Base-by-base conservation (phyloP, 495 filamentous ascomycete species). In the Zalerion maritima region DNA sequence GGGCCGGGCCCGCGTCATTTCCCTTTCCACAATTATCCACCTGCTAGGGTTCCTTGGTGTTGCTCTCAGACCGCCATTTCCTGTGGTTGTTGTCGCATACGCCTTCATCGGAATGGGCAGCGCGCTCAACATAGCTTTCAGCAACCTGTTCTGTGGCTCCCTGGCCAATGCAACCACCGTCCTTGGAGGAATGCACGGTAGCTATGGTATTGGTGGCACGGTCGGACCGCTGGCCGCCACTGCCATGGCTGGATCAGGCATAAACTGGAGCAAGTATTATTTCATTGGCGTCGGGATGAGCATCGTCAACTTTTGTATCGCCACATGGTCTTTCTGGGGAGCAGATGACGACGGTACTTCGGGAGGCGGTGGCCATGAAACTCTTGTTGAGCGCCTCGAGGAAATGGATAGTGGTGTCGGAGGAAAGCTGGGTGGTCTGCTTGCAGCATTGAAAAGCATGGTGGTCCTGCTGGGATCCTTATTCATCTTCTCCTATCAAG, bases 401-500 rank as follows among this genome's bases (percentile, higher is more conserved):
- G 2, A 2, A 21, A 29, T 22, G 18, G 14, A 6, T 13, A 28
- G 0, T 24, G 23, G 15, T 28, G 19, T 14, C 20, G 18, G 24
- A 26, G 3, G 22, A 17, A 19, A 44, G 1, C 22, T 50, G n/a
- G 28, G 34, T 13, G 43, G 40, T 15, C 57, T 60, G 54, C 28
- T 51, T 5, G 35, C 46, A 3, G 52, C 57, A 4, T 49, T 81
- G 17, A 63, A 63, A 32, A 69, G 69, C 30, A 61, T 58, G 29
- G 62, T 69, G 8, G 79, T 81, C 2, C 36, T 86, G 3, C 55
- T 84, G 0, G 76, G 75, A 5, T 73, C 79, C 0, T 40, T 81
- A 1, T 84, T 86, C 52, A 78, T 84, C 50, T 83, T 89, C 47
- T 70, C 73, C 11, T 85, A 86, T 47, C 79, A 84, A 45, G 79